A percentile compares a stretch with the other conserved stretches of the same genome.
Conservation (phyloP, 108 stramenopile species). For the Asterionellopsis glacialis region DNA sequence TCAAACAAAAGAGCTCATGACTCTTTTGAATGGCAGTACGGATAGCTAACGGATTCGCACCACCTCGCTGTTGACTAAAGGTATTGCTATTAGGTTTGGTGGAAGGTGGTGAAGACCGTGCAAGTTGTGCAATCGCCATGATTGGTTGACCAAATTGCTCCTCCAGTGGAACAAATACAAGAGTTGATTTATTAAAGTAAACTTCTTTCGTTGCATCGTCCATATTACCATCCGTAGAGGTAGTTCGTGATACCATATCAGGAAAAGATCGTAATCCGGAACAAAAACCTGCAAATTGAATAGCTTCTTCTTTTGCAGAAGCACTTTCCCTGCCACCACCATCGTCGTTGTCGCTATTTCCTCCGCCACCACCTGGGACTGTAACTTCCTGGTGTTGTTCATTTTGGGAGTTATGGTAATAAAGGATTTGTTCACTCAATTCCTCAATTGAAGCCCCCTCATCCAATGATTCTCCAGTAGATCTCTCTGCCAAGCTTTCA, state of each 20-base stretch:
- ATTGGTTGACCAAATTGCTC: constrained; percentile 13
- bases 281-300: constrained; percentile 59
- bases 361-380: background rate
- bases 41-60: constrained; percentile 56
- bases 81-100: background rate
- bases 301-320: constrained; percentile 55
- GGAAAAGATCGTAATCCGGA: constrained; percentile 56
- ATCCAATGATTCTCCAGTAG: constrained; percentile 27
- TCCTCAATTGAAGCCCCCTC: constrained; percentile 67
- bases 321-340: background rate
- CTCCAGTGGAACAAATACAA: constrained; percentile 67
- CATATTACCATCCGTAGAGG: constrained; percentile 2
- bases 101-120: background rate
- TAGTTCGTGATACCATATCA: constrained; percentile 15
- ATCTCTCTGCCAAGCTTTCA: constrained; percentile 20
- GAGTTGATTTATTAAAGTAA: constrained; percentile 47
- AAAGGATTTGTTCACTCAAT: constrained; percentile 62
- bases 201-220: constrained; percentile 33
- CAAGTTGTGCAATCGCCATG: constrained; percentile 22
- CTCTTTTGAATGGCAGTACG: constrained; percentile 33
- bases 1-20: constrained; percentile 53
- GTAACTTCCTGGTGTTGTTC: constrained; percentile 11
- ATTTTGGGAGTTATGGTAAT: constrained; percentile 37
- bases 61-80: constrained; percentile 12
- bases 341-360: no score